Conservation (phyloP, 2,329 filamentous ascomycete genomes). For the Monilinia vaccinii-corymbosi region DNA sequence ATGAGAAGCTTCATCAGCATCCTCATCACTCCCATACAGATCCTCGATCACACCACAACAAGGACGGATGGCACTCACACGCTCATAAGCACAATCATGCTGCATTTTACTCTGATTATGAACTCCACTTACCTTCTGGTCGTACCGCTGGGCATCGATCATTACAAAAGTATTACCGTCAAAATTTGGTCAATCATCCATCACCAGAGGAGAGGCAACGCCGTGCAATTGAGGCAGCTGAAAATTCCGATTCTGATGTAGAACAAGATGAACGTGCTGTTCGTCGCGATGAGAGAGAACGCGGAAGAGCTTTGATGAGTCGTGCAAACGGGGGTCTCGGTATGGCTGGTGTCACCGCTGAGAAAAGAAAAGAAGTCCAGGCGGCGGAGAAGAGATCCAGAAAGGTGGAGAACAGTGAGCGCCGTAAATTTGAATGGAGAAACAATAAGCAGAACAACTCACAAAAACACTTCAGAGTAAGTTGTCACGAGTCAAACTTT, state of each 20-base stretch:
- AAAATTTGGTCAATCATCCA: slow-evolving; percentile 83
- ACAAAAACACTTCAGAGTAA: slow-evolving; percentile 56
- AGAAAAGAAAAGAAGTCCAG: slow-evolving; percentile 60
- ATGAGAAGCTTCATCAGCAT: slow-evolving; percentile 62
- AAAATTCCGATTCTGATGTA: slow-evolving; percentile 39
- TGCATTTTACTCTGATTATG: slow-evolving; percentile 85
- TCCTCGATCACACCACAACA: slow-evolving; percentile 62
- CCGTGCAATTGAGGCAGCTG: slow-evolving; percentile 48
- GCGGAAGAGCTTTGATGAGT: slow-evolving; percentile 48
- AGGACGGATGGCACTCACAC: slow-evolving; percentile 73
- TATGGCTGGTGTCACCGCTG: slow-evolving; percentile 68
- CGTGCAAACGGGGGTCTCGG: slow-evolving; percentile 66
- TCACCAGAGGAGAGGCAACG: slow-evolving; percentile 67
- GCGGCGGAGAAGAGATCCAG: slow-evolving; percentile 60
- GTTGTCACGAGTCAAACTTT: slow-evolving; percentile 21
- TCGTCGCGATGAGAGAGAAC: slow-evolving; percentile 32
- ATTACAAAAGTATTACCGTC: slow-evolving; percentile 78
- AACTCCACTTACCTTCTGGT: slow-evolving; percentile 85
- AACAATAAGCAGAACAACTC: slow-evolving; percentile 65
- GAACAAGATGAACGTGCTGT: slow-evolving; percentile 32
- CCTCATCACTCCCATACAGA: slow-evolving; percentile 67
- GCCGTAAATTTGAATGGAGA: slow-evolving; percentile 56
- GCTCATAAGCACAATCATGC: slow-evolving; percentile 65
- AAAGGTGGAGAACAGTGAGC: slow-evolving; percentile 52
- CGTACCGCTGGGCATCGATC: slow-evolving; percentile 85